Conservation (phyloP, 345 rosid species). For the Gynandropsis gynandra region DNA sequence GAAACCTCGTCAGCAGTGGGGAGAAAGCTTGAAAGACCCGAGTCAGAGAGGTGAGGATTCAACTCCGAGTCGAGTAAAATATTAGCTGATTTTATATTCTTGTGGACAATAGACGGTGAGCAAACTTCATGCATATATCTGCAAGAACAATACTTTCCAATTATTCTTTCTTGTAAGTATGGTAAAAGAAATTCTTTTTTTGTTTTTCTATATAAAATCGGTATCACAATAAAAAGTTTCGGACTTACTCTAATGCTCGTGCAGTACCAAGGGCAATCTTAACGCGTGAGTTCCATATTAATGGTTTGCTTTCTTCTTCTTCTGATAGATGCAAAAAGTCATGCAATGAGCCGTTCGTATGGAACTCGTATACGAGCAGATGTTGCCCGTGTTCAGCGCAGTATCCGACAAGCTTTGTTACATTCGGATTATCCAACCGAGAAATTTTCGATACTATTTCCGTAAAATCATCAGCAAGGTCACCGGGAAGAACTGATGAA, state of each 20-base stretch:
- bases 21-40: slow-evolving; percentile 70
- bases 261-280: slow-evolving; percentile 95
- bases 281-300: slow-evolving; percentile 90
- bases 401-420: slow-evolving; percentile 81
- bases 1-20: slow-evolving; percentile 74
- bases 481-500: slow-evolving; percentile 59
- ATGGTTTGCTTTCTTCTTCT: slow-evolving; percentile 58
- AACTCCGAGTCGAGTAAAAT: slow-evolving; percentile 74
- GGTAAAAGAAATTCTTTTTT: not conserved
- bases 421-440: slow-evolving; percentile 74
- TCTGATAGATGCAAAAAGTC: slow-evolving; percentile 75
- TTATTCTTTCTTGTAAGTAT: not conserved
- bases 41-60: slow-evolving; percentile 92
- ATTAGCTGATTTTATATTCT: slow-evolving; percentile 85
- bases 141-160: slow-evolving; percentile 17
- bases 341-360: slow-evolving; percentile 78
- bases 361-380: slow-evolving; percentile 77
- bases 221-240: not conserved
- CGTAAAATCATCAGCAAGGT: slow-evolving; percentile 52
- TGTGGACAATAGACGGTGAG: slow-evolving; percentile 80
- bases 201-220: not conserved
- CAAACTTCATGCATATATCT: slow-evolving; percentile 97
- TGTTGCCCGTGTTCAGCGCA: slow-evolving; percentile 95
- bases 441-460: slow-evolving; percentile 78
- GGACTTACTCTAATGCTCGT: slow-evolving; percentile 83